phyloP scores from a whole-genome alignment of 805 yeast species.

The Candida saitoana region DNA sequence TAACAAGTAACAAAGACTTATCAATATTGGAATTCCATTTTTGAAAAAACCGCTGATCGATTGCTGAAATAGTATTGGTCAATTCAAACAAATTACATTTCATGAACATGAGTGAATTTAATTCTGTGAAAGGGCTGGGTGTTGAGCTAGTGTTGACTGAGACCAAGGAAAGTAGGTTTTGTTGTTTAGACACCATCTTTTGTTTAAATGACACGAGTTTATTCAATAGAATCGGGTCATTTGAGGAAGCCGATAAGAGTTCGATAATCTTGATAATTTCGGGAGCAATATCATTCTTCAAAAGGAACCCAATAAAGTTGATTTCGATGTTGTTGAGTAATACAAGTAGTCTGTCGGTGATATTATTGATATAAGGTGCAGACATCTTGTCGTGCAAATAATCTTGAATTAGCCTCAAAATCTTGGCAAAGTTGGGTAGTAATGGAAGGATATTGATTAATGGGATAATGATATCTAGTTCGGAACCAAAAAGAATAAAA shows the following conservation, averaged over 20 bases:
- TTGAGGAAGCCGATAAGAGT: conserved; percentile 22
- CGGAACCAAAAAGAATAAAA: conserved; percentile 45
- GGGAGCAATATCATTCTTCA: conserved; percentile 60
- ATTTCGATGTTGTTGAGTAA: conserved; percentile 55
- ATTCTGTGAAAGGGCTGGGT: conserved; percentile 21
- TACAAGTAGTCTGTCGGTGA: conserved; percentile 49
- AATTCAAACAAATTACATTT: conserved; percentile 49
- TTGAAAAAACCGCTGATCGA: conserved; percentile 61
- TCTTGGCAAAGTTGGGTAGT: conserved; percentile 29
- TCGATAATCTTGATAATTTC: conserved; percentile 52
- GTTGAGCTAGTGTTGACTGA: conserved; percentile 8
- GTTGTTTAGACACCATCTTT: conserved; percentile 50
- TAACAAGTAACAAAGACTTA: conserved; percentile 64
- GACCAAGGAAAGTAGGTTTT: conserved; percentile 26
- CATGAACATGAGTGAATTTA: conserved; percentile 48
- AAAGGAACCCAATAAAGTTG: conserved; percentile 63
- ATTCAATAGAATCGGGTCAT: conserved; percentile 4
- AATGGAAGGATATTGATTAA: conserved; percentile 30
- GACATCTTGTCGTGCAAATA: conserved; percentile 7
- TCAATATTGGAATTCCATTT: conserved; percentile 80
- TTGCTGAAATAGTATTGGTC: conserved; percentile 60
- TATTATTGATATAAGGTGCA: conserved; percentile 4
- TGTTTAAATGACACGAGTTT: conserved; percentile 51
- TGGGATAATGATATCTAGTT: conserved; percentile 13
- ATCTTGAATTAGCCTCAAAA: conserved; percentile 18